Percentiles rank a stretch among this genome's conserved stretches.
These are phyloP conservation scores for Gossypium turneri DNA, from an alignment of 345 rosid genomes.

Conservation along the genomic window DNA sequence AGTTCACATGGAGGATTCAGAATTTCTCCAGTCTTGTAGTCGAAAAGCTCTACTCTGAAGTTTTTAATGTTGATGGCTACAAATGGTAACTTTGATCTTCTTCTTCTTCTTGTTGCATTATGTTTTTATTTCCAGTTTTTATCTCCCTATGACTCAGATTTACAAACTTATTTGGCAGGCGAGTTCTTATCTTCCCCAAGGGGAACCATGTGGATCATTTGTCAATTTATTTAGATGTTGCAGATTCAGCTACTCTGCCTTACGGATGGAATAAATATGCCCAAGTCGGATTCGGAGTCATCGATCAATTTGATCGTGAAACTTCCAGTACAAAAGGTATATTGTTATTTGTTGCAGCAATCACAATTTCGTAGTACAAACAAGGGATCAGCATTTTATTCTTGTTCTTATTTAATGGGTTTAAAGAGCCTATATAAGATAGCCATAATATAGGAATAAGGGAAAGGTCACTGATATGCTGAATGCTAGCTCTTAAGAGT, in stretches of 20 bases:
- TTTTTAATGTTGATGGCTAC: constrained; percentile 54
- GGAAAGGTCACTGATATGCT: too few relatives aligned
- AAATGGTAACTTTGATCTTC: constrained; percentile 39
- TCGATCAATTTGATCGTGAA: constrained; percentile 55
- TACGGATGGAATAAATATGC: constrained; percentile 85
- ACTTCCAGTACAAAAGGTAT: constrained; percentile 19
- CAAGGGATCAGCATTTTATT: too few relatives aligned
- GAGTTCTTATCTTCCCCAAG: constrained; percentile 66
- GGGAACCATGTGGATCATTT: constrained; percentile 72
- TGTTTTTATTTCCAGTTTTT: too few relatives aligned
- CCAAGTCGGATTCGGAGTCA: constrained; percentile 63
- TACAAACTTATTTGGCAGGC: constrained; percentile 36
- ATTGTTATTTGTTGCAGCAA: too few relatives aligned
- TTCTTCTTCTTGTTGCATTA: background rate
- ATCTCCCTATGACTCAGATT: background rate
- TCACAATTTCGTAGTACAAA: too few relatives aligned
- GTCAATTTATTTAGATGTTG: constrained; percentile 82
- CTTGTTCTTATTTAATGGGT: too few relatives aligned
- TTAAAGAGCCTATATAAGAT: too few relatives aligned
- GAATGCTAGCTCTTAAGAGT: background rate
- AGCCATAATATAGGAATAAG: too few relatives aligned
- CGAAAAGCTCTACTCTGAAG: constrained; percentile 58
- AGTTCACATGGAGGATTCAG: background rate
- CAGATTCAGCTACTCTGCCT: constrained; percentile 61
- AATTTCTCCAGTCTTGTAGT: background rate